Evolutionary conservation across 1,139 yeast species (phyloP).

Genomic region (Oligophagozyma castellii): DNA sequence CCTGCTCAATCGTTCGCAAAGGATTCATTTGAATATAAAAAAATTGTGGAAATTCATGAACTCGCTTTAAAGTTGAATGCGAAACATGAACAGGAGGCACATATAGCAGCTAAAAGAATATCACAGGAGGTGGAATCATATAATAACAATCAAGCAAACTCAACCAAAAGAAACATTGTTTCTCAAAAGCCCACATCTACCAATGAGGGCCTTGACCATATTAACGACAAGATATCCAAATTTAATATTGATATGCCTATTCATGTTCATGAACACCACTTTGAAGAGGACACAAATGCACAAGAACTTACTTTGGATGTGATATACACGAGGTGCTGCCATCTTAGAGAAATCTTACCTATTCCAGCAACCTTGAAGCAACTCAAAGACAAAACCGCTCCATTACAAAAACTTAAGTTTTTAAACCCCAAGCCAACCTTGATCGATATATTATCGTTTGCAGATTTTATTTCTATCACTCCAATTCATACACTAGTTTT

Average conservation of each 20-base stretch:
- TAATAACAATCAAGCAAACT: conserved; percentile 4
- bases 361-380: conserved; percentile 68
- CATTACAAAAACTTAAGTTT: conserved; percentile 64
- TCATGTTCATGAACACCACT: conserved; percentile 54
- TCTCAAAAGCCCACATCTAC: conserved; percentile 5
- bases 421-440: conserved; percentile 84
- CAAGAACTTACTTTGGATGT: conserved; percentile 41
- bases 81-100: conserved; percentile 66
- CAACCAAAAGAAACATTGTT: conserved; percentile 1
- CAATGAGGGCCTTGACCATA: conserved; percentile 13
- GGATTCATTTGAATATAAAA: conserved; percentile 34
- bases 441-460: conserved; percentile 75
- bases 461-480: conserved; percentile 74
- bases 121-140: conserved; percentile 46
- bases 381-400: conserved; percentile 58
- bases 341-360: conserved; percentile 57
- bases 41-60: conserved; percentile 46
- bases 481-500: conserved; percentile 70
- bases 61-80: conserved; percentile 46
- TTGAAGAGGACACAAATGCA: conserved; percentile 15
- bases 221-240: conserved; percentile 17
- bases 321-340: conserved; percentile 65
- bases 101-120: conserved; percentile 50
- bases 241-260: conserved; percentile 44
- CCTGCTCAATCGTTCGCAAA: conserved; percentile 23